Conservation (phyloP, 495 filamentous ascomycete genomes). For the Lasiosphaeria ovina region DNA sequence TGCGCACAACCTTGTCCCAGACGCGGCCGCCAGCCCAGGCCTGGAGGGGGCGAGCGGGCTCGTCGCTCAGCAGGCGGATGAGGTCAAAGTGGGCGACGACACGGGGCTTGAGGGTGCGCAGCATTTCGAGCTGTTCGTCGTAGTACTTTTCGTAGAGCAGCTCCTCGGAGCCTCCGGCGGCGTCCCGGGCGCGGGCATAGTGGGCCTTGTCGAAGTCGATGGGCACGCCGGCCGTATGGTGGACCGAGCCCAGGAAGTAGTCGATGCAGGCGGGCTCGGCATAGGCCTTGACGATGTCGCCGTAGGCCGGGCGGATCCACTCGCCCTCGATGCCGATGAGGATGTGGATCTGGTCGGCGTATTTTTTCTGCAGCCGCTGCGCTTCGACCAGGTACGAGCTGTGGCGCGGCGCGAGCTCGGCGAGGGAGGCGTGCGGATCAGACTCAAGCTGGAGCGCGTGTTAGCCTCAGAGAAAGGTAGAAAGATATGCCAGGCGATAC, state of each 20-base stretch:
- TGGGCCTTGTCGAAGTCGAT: constrained; percentile 78
- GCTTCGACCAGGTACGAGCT: constrained; percentile 71
- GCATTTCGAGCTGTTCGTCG: constrained; percentile 80
- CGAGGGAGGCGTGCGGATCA: constrained; percentile 38
- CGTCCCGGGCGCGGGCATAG: constrained; percentile 44
- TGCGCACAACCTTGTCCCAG: constrained; percentile 70
- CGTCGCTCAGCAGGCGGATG: constrained; percentile 72
- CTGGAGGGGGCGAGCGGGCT: constrained; percentile 57
- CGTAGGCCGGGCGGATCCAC: constrained; percentile 75
- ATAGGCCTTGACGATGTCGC: constrained; percentile 55
- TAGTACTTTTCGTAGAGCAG: constrained; percentile 76
- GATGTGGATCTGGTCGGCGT: constrained; percentile 69
- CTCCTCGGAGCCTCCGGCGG: constrained; percentile 56
- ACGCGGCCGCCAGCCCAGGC: constrained; percentile 51
- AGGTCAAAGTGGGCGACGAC: constrained; percentile 95
- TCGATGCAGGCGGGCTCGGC: constrained; percentile 65
- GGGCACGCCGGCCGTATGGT: constrained; percentile 80
- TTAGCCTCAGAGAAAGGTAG: constrained; percentile 18
- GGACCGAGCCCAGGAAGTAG: constrained; percentile 86
- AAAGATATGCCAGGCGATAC: constrained; percentile 8
- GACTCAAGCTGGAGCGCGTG: constrained; percentile 31
- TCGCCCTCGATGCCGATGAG: constrained; percentile 91
- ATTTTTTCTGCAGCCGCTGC: constrained; percentile 63
- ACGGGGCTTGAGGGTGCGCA: constrained; percentile 66
- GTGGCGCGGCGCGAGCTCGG: constrained; percentile 54